Conservation (phyloP, 345 rosid species). For the Brassica napus region Da-Ae NC_063435.1:2829001-2829500, state of each 20-base stretch:
- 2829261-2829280: slow-evolving; percentile 21
- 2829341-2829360: background rate
- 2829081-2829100: slow-evolving; percentile 52
- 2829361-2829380: background rate
- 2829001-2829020: slow-evolving; percentile 3
- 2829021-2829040: slow-evolving; percentile 37
- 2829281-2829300: background rate
- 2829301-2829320: background rate
- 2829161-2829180: background rate
- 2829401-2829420: background rate
- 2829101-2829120: slow-evolving; percentile 44
- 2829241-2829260: slow-evolving; percentile 32
- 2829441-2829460: background rate
- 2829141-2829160: slow-evolving; percentile 25
- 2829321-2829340: background rate
- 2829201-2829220: slow-evolving; percentile 36
- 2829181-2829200: background rate
- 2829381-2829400: background rate
- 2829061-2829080: slow-evolving; percentile 27
- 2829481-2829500: background rate
- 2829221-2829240: slow-evolving; percentile 35
- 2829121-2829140: slow-evolving; percentile 50
- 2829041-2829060: slow-evolving; percentile 24
- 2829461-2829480: background rate
- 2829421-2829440: background rate